phyloP scores from a whole-genome alignment of 2,329 filamentous ascomycete genomes.

The Emergomyces pasteurianus region DNA sequence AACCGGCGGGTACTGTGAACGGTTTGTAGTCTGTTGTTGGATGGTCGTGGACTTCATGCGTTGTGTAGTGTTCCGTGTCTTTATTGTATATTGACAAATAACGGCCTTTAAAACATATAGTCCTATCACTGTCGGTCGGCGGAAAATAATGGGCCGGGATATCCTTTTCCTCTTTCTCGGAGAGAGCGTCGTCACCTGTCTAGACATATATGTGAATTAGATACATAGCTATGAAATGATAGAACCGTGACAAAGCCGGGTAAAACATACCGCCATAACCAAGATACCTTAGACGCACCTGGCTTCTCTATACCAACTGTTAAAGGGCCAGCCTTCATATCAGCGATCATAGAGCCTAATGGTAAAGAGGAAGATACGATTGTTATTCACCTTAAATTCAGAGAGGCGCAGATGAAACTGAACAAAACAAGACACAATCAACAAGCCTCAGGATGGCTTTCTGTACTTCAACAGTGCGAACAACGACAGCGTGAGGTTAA shows the following conservation, averaged over 20 bases:
- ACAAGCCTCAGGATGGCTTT: not conserved
- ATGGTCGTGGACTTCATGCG: not conserved
- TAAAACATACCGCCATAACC: not conserved
- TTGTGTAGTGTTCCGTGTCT: not conserved
- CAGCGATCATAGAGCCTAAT: not conserved
- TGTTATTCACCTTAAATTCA: not conserved
- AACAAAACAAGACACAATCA: not conserved
- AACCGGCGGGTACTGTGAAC: not conserved
- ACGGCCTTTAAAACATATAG: not conserved
- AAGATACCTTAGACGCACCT: not conserved
- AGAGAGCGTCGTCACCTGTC: not conserved
- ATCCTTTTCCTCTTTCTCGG: not conserved
- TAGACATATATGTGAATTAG: not conserved
- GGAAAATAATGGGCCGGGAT: not conserved
- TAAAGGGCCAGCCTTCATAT: not conserved
- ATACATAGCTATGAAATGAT: not conserved
- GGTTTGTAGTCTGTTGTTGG: not conserved
- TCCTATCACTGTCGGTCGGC: not conserved
- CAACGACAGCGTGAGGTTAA: too few relatives aligned
- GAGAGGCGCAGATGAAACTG: not conserved
- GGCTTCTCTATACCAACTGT: not conserved
- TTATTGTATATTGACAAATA: not conserved
- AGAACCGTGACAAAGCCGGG: not conserved
- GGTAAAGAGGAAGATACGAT: not conserved
- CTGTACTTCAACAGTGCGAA: too few relatives aligned